Base-by-base conservation (phyloP, 192 early-diverging fungal species). In the Coemansia sp. region DNA sequence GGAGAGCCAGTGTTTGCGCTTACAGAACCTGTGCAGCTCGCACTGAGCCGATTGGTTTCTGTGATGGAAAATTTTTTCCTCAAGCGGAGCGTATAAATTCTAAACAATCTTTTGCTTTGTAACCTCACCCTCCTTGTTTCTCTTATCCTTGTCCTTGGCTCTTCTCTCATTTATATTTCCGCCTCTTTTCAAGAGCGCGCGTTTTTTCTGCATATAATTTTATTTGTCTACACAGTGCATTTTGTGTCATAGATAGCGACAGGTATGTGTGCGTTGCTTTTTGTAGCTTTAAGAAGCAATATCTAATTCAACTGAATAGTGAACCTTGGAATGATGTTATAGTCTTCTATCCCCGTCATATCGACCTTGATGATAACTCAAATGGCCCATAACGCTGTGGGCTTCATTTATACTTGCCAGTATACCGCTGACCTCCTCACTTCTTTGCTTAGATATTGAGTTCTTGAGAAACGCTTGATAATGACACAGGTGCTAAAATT, bases 341-440 rank as follows among this genome's bases (percentile, higher is more conserved):
- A 56, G 51, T 68, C 68, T 80, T 80, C 65, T 70, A 71, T 68
- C 72, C 76, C 61, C 59, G 33, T 64, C 77, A 63, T 71, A 80
- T 71, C 77, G 77, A 80, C 65, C 71, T 27, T 80, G 77, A 57
- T 80, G 77, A 80, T 27, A 7, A 61, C 29, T 58, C 51, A 71
- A 68, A 62, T 21, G 58, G 64, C 72, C 72, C 72, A 72, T 72
- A 67, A 68, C 78, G 78, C 78, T 75, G 63, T 75, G 78, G 78
- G 72, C 66, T 20, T 62, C 54, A 50, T 36, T 80, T 31, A 80
- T 80, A 80, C 78, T 80, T 71, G 78, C 78, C 78, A 80, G 78
- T 80, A 80, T 80, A 64, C 54, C 50, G 4, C 63, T 64, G 63
- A 64, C 63, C 31, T 24, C 52, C 52, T 64, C 22, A 33, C 32